These are phyloP conservation scores for Hirschfeldia incana DNA, from an alignment of 345 rosid genomes.

Conservation along the genomic window DNA sequence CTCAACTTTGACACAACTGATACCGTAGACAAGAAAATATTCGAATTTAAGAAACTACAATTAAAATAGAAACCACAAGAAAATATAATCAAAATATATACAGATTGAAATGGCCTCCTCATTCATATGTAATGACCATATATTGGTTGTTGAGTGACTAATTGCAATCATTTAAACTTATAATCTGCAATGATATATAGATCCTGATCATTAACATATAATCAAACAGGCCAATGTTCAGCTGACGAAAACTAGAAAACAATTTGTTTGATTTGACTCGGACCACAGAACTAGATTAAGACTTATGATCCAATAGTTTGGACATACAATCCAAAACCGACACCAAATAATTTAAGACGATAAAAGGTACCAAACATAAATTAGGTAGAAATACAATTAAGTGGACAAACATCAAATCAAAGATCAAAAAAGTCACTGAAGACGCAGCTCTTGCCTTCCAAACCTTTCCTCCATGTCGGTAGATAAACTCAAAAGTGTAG, in stretches of 20 bases:
- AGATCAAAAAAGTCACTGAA: constrained; percentile 15
- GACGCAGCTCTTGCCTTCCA: constrained; percentile 14
- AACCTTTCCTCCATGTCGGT: constrained; percentile 33
- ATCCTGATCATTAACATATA: background rate
- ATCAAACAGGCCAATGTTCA: background rate
- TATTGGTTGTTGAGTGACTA: background rate
- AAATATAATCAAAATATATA: background rate
- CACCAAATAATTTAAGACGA: constrained; percentile 1
- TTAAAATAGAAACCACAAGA: background rate
- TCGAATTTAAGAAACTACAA: too few relatives aligned
- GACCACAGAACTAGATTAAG: background rate
- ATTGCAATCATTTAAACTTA: too few relatives aligned
- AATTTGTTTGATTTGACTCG: background rate
- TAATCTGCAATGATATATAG: background rate
- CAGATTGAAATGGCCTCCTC: background rate
- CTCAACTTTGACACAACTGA: background rate
- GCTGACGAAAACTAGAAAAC: background rate
- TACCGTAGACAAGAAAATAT: background rate
- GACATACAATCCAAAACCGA: constrained; percentile 12
- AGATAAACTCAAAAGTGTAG: background rate
- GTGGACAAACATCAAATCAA: constrained; percentile 25
- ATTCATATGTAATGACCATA: background rate
- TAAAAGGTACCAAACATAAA: background rate
- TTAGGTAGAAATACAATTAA: background rate
- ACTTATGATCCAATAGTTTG: background rate